Base-by-base conservation (phyloP, 129 eudicot genomes). In the Dittrichia graveolens region DNA sequence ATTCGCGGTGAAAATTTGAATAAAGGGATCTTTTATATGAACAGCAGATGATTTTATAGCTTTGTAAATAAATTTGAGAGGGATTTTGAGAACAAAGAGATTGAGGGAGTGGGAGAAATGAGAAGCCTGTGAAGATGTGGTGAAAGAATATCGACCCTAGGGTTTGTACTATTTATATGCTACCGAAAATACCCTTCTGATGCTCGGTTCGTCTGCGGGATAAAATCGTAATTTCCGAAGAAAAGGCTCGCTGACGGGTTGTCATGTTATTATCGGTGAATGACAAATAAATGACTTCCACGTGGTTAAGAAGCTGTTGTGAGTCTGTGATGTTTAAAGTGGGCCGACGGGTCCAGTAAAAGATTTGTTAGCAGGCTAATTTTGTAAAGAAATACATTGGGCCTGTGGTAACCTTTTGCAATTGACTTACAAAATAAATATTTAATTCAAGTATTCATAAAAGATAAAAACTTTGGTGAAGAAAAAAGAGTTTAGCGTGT, bases 71-170 rank as follows among this genome's bases (percentile, higher is more conserved):
- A n/a, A n/a, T n/a, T n/a, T n/a, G 65, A 77, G 76, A 61, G 71
- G 75, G 49, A 42, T 45, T 57, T 77, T 41, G 70, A 11, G 76
- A 69, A 69, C 42, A 61, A 69, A 69, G 73, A 65, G 73, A 45
- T 48, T 55, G 73, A 31, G 41, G 12, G 24, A 19, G 70, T 44
- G 60, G 53, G 24, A 48, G 69, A 46, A 38, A 77, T 77, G 81
- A 60, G 81, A 42, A 77, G 81, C 54, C 35, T 69, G 52, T 77
- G 75, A 52, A 40, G 75, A 50, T 77, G 81, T 69, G 57, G 62
- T 59, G 65, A 61, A 47, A 47, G 81, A 24, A 77, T 77, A 69
- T 59, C 61, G 64, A 13, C 7, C 13, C 45, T n/a, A 44, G 56
- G 63, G 46, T 60, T 11, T 9, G 46, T 18, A 42, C 5, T 68